These are phyloP conservation scores for Paramecium pentaurelia DNA, from an alignment of 73 alveolate genomes.

Conservation along the genomic window DNA sequence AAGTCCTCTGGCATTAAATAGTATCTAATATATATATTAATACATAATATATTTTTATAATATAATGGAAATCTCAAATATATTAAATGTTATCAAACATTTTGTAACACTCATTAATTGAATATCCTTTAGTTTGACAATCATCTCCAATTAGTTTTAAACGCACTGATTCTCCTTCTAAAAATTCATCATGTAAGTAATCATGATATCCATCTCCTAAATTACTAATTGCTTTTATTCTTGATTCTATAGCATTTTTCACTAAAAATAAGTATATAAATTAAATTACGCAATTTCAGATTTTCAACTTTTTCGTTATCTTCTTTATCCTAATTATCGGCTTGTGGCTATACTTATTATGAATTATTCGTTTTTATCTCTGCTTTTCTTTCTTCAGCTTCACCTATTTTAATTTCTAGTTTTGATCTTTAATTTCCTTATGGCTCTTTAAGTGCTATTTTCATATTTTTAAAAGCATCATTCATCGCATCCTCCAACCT, in stretches of 20 bases:
- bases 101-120: neutral
- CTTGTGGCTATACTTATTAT: too few species aligned
- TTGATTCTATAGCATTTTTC: neutral
- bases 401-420: neutral
- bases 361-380: too few species aligned
- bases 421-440: too few species aligned
- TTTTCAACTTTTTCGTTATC: neutral
- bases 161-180: neutral
- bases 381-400: neutral
- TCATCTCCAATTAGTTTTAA: neutral
- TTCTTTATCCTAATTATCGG: neutral
- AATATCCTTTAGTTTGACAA: neutral
- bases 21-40: too few species aligned
- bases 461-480: neutral
- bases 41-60: too few species aligned
- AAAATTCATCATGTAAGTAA: neutral
- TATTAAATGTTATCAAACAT: neutral
- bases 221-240: neutral
- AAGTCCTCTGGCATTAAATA: too few species aligned
- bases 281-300: neutral
- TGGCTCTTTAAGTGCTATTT: neutral
- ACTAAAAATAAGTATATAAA: neutral
- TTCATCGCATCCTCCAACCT: too few species aligned
- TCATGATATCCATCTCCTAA: neutral
- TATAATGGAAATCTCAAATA: neutral